Evolutionary conservation across 2,329 filamentous ascomycete genomes (phyloP).

Genomic region (Cryphonectria japonica): DNA sequence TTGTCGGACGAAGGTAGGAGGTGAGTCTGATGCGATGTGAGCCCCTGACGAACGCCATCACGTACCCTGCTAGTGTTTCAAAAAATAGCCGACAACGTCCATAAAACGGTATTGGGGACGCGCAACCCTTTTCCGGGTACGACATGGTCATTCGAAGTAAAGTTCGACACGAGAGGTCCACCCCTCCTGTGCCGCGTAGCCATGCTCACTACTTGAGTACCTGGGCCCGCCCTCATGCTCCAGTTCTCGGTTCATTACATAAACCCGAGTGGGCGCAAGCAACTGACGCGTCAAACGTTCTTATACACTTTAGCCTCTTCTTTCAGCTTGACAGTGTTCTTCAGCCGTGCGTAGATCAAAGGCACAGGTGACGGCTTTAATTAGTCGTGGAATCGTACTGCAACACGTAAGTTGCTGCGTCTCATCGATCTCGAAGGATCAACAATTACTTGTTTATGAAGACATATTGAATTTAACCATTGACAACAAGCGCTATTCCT

Average conservation of each 20-base stretch:
- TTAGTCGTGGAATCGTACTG: not conserved
- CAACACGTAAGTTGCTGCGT: too few relatives aligned
- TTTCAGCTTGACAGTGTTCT: not conserved
- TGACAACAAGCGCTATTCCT: too few relatives aligned
- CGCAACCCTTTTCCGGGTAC: not conserved
- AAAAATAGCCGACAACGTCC: not conserved
- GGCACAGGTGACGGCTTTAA: not conserved
- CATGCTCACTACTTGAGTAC: not conserved
- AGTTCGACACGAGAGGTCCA: not conserved
- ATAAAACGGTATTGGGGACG: not conserved
- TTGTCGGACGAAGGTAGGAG: not conserved
- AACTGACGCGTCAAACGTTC: not conserved
- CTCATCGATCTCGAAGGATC: too few relatives aligned
- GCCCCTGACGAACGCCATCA: conserved; percentile 5
- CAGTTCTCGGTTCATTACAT: not conserved
- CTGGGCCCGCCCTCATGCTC: not conserved
- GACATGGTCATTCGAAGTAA: not conserved
- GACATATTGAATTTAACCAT: too few relatives aligned
- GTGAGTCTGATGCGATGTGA: not conserved
- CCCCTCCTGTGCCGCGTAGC: not conserved
- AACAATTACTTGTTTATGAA: too few relatives aligned
- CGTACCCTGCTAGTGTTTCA: not conserved
- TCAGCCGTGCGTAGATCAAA: not conserved
- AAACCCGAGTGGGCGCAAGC: not conserved
- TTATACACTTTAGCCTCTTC: not conserved